Evolutionary conservation across 192 early-diverging fungal species (phyloP).

Genomic region (Pilaira anomala): DNA sequence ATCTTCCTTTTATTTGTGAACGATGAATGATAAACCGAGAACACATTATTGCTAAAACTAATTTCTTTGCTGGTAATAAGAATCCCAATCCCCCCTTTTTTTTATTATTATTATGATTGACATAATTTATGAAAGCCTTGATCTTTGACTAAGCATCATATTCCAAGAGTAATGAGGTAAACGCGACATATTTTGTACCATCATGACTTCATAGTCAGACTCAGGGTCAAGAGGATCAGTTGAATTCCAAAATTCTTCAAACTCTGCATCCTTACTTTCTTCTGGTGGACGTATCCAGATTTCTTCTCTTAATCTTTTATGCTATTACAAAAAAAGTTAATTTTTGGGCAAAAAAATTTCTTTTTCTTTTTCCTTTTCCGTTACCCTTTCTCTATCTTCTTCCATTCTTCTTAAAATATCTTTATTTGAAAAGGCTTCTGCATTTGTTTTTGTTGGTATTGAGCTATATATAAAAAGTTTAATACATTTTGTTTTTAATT

Average conservation of each 20-base stretch:
- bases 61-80: no score
- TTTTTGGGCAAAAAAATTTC: no score
- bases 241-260: conserved; percentile 45
- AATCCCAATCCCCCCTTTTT: no score
- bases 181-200: conserved; percentile 25
- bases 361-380: neutral
- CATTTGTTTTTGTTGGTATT: conserved; percentile 6
- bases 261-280: conserved; percentile 41
- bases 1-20: no score
- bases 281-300: conserved; percentile 52
- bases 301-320: conserved; percentile 54
- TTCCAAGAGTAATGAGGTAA: conserved; percentile 29
- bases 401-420: conserved; percentile 59
- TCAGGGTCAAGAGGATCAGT: conserved; percentile 42
- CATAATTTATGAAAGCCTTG: conserved; percentile 3
- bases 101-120: no score
- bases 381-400: conserved; percentile 55
- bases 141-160: conserved; percentile 18
- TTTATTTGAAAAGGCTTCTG: conserved; percentile 35
- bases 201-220: conserved; percentile 41
- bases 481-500: neutral
- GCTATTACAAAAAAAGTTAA: conserved; percentile 24
- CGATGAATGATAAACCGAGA: no score
- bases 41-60: no score
- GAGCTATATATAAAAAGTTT: neutral